Conservation (phyloP, 805 yeast species). For the Yamadazyma nakazawae region DNA sequence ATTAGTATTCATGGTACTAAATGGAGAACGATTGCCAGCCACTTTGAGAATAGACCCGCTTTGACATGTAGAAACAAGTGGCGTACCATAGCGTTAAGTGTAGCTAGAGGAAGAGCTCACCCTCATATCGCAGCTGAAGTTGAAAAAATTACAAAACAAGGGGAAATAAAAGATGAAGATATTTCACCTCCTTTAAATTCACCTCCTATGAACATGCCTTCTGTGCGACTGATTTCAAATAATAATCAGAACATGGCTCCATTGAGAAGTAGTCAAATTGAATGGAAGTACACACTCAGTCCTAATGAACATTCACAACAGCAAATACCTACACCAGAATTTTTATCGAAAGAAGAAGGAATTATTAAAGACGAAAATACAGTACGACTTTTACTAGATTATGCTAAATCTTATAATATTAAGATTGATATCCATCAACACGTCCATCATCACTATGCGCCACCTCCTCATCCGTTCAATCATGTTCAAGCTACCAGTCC, state of each 20-base stretch:
- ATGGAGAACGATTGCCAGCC: slow-evolving; percentile 78
- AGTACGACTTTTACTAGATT: slow-evolving; percentile 55
- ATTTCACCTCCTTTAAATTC: slow-evolving; percentile 3
- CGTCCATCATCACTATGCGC: slow-evolving; percentile 72
- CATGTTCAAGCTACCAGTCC: slow-evolving; percentile 6
- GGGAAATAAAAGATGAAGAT: neutral
- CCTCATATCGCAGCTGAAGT: slow-evolving; percentile 57
- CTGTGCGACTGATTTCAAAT: neutral
- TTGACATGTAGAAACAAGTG: slow-evolving; percentile 89
- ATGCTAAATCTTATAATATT: slow-evolving; percentile 56
- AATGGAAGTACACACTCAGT: slow-evolving; percentile 58
- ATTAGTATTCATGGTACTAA: slow-evolving; percentile 77
- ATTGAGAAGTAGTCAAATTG: slow-evolving; percentile 28
- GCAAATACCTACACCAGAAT: slow-evolving; percentile 20
- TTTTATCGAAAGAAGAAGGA: slow-evolving; percentile 38
- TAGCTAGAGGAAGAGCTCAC: slow-evolving; percentile 62
- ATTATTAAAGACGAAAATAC: slow-evolving; percentile 49
- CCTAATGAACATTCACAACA: slow-evolving; percentile 26
- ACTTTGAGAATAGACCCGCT: slow-evolving; percentile 77
- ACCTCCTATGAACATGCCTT: neutral
- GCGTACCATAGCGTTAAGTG: slow-evolving; percentile 80
- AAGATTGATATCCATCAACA: slow-evolving; percentile 80
- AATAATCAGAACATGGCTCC: neutral
- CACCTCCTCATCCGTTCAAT: slow-evolving; percentile 26
- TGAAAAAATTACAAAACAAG: slow-evolving; percentile 39